Evolutionary conservation across 352 stramenopile species (phyloP), one percentile per base, ranked within the genome.

Genomic region (Pythium dissimile): DNA sequence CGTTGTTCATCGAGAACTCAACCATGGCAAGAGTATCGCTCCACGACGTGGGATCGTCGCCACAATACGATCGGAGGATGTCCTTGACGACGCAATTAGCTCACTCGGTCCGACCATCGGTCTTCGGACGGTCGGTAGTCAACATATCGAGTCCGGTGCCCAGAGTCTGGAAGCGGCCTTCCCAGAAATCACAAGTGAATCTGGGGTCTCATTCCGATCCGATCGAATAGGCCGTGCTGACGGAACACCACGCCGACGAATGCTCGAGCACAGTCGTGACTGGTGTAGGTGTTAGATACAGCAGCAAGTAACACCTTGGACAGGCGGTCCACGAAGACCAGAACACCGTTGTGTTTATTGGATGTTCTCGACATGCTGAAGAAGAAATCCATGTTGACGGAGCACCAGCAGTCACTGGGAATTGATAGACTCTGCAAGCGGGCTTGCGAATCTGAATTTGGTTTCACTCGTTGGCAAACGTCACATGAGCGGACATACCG

Each of bases 381-480:
- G 21, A 64, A 42, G 34, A 67, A 67, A 32, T 67, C 53, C 5
- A 64, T 51, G 20, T 53, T 64, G 9, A 67, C 24, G 0, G 34
- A 63, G 0, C 26, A 12, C 54, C 60, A 67, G 41, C 35, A 62
- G 9, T 64, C 48, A 38, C 26, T 52, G 35, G 35, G 27, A 15
- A 68, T 27, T 0, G 53, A 41, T 2, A 67, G 43, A 13, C 60
- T 67, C 26, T 59, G 42, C 1, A 69, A 37, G 3, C 31, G 47
- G 0, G 47, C 47, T 21, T 50, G 48, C 2, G 62, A 43, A 20
- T 59, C 42, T 16, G 54, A 13, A 7, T 13, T 35, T 21, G 28
- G 28, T 24, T 46, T 47, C 23, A 37, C 43, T 42, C 57, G 34
- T 27, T 59, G 51, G 50, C 59, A 64, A 2, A 63, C 20, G 24